These are phyloP conservation scores for Phytophthora cactorum DNA, from an alignment of 352 stramenopile genomes.

Conservation along the genomic window DNA sequence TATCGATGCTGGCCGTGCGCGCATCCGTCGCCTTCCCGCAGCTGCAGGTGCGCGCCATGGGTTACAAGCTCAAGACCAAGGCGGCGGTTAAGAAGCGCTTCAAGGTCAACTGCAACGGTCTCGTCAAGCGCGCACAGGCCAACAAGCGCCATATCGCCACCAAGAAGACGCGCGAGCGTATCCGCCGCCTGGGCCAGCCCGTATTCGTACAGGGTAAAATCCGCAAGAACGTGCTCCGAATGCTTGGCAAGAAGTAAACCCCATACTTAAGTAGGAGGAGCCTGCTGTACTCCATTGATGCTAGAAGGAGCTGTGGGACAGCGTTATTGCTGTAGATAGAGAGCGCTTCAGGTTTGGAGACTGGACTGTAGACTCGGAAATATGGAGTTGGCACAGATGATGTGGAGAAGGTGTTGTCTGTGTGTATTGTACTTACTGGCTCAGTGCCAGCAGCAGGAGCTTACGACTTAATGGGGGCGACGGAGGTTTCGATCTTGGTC, in stretches of 20 bases:
- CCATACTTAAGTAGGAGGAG: not conserved
- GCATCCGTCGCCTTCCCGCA: conserved; percentile 41
- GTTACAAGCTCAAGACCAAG: conserved; percentile 88
- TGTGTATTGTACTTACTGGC: conserved; percentile 3
- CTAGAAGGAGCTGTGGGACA: not conserved
- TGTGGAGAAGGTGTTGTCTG: not conserved
- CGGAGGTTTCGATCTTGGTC: conserved; percentile 12
- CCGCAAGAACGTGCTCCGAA: conserved; percentile 82
- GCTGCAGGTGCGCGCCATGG: conserved; percentile 67
- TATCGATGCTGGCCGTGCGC: conserved; percentile 34
- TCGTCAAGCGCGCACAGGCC: conserved; percentile 79
- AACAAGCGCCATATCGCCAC: conserved; percentile 88
- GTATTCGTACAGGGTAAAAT: conserved; percentile 79
- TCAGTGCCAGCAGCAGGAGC: not conserved
- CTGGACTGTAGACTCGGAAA: conserved; percentile 7
- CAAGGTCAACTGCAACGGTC: conserved; percentile 79
- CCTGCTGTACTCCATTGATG: not conserved
- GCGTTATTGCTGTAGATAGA: conserved; percentile 23
- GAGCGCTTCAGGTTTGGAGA: not conserved
- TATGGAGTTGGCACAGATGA: conserved; percentile 21
- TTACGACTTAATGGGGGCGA: not conserved
- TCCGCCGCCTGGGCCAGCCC: conserved; percentile 74
- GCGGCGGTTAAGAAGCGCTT: conserved; percentile 87
- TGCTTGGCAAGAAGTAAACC: conserved; percentile 58
- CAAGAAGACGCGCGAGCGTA: conserved; percentile 85